Evolutionary conservation across 75 land plant species (phyloP), one percentile per base, ranked within the genome.

Genomic region (Selaginella moellendorffii): DNA sequence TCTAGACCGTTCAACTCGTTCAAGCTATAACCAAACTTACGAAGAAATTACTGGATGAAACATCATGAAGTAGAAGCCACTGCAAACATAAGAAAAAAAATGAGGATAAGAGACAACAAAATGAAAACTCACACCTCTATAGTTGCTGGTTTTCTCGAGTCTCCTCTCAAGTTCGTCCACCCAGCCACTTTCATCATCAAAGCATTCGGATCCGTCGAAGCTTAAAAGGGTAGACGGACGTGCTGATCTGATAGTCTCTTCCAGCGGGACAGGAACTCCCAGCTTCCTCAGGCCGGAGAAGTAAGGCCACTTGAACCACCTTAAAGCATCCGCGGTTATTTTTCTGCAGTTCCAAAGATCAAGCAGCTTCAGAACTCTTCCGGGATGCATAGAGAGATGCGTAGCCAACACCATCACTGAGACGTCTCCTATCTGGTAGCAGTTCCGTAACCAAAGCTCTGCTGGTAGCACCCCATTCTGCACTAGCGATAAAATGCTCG

Each of bases 211-310:
- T n/a, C n/a, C n/a, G n/a, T n/a, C n/a, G n/a, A n/a, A n/a, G n/a
- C n/a, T n/a, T n/a, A n/a, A n/a, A n/a, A n/a, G n/a, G n/a, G n/a
- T n/a, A n/a, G 71, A 79, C 9, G 85, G 88, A 21, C 93, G 72
- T 58, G 59, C 80, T 56, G 69, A 74, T 5, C 68, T 73, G 26
- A 91, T 63, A 42, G 79, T 66, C 61, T 82, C 84, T 26, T 84
- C 67, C 30, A 78, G 25, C 20, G 31, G 31, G 27, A 82, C 71
- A 28, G 70, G 76, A 54, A 77, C 78, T 52, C 99, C 99, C 64
- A 95, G 36, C 92, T 91, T 89, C 72, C 88, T 81, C 76, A 95
- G 24, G 61, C 84, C 84, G 26, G 99, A 88, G 56, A 95, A 95
- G 68, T 95, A 95, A 18, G 99, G 99, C 36, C 80, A 89, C 74